These are phyloP conservation scores for Sugiyamaella lignohabitans DNA, from an alignment of 805 yeast species.

Conservation along the genomic window DNA sequence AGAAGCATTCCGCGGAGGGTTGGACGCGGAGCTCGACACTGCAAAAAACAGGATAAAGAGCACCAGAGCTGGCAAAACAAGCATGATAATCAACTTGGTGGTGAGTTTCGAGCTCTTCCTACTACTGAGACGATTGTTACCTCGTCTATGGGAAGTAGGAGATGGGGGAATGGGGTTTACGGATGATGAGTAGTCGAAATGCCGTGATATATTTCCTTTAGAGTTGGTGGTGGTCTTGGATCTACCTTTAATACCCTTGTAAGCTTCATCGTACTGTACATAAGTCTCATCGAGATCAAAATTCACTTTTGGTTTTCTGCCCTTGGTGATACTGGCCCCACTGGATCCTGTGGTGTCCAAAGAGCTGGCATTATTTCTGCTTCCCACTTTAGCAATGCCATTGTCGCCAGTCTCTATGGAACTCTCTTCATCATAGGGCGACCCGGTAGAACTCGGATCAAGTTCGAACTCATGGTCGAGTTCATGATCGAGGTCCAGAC, in stretches of 20 bases:
- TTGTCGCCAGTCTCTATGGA: too few relatives aligned
- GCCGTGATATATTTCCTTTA: not conserved
- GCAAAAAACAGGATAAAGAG: slow-evolving; percentile 20
- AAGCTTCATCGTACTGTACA: not conserved
- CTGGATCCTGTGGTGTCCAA: too few relatives aligned
- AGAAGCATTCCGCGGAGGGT: slow-evolving; percentile 17
- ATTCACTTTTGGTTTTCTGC: slow-evolving; percentile 7
- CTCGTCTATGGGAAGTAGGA: slow-evolving; percentile 3
- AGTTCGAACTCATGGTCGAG: too few relatives aligned
- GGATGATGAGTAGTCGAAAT: not conserved
- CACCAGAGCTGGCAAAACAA: slow-evolving; percentile 22
- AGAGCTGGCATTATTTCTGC: too few relatives aligned
- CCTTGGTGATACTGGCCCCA: too few relatives aligned
- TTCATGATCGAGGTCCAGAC: too few relatives aligned
- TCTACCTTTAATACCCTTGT: too few relatives aligned
- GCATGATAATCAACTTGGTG: slow-evolving; percentile 9
- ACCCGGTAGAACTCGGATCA: too few relatives aligned
- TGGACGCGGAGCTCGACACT: slow-evolving; percentile 13
- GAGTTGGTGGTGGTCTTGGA: not conserved
- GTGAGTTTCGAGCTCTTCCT: slow-evolving; percentile 5
- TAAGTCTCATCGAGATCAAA: slow-evolving; percentile 8
- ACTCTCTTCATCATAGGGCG: too few relatives aligned
- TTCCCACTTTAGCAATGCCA: too few relatives aligned
- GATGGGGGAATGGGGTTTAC: not conserved
- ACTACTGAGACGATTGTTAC: not conserved